These are phyloP conservation scores for Tetrapisispora taiwanensis DNA, from an alignment of 805 yeast species.

Conservation along the genomic window DNA sequence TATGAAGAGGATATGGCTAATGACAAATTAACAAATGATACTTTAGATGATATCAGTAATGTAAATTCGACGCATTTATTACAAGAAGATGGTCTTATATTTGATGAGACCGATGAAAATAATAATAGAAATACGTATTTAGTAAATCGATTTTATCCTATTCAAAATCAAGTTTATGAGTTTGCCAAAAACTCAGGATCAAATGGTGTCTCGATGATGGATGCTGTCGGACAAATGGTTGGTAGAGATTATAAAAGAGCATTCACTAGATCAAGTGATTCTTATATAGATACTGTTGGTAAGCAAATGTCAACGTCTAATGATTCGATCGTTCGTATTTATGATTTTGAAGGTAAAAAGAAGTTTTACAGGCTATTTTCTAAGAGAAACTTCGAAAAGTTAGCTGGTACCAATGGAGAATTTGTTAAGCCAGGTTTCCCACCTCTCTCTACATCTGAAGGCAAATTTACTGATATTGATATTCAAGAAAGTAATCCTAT, in stretches of 20 bases:
- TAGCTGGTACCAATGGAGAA: constrained; percentile 14
- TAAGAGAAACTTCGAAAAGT: constrained; percentile 30
- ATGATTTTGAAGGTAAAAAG: constrained; percentile 64
- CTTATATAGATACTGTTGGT: constrained; percentile 34
- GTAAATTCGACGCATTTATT: constrained; percentile 21
- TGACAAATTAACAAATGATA: constrained; percentile 24
- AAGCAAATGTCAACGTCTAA: constrained; percentile 23
- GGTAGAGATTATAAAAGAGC: constrained; percentile 49
- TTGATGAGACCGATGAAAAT: constrained; percentile 12
- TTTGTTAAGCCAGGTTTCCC: not conserved
- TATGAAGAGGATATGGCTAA: constrained; percentile 24
- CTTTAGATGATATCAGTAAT: constrained; percentile 17
- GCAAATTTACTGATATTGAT: constrained; percentile 15
- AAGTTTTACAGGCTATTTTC: constrained; percentile 62
- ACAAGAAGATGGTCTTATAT: constrained; percentile 19
- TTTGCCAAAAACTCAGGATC: constrained; percentile 32
- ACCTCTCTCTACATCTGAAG: not conserved
- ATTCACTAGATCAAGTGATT: constrained; percentile 42
- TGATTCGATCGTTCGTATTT: constrained; percentile 44
- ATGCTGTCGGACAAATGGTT: constrained; percentile 37
- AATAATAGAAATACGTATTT: constrained; percentile 9
- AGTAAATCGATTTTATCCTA: constrained; percentile 49
- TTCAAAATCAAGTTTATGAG: constrained; percentile 53
- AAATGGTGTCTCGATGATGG: constrained; percentile 53
- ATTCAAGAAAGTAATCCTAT: constrained; percentile 19